Evolutionary conservation across 2,329 filamentous ascomycete species (phyloP), one percentile per base, ranked within the genome.

Genomic region (Orbilia javanica): DNA sequence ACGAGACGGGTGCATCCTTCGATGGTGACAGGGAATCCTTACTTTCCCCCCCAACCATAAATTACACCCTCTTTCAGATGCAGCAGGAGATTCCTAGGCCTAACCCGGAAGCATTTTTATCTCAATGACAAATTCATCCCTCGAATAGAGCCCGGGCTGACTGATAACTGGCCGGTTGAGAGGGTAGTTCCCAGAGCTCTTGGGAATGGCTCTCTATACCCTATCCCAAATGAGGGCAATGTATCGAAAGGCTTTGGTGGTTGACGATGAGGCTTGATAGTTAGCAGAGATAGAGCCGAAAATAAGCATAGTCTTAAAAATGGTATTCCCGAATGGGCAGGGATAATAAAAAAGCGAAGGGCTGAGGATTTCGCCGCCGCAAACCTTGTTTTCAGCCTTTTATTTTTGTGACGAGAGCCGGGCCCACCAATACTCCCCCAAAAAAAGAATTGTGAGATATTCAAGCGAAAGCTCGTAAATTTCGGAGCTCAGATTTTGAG

Each of bases 1-100:
- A 72, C 67, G 62, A 77, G 66, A 55, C 67, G 62, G 67, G 57
- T 72, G 67, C 44, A 55, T 72, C 46, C 66, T 36, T 50, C 44
- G 31, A 66, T 34, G 31, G 20, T 36, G 42, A 57, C 48, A 50
- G 62, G 27, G 44, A 27, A 75, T 64, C 65, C 72, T 66, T 52
- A 50, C 60, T n/a, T n/a, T n/a, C 53, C 48, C 7, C 55, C 53
- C 29, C 5, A 29, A n/a, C 25, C 13, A 27, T 53, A 22, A 22
- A 42, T 29, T 46, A 44, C 8, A 13, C 31, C 31, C n/a, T n/a
- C n/a, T n/a, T n/a, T n/a, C n/a, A n/a, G n/a, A n/a, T n/a, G n/a
- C n/a, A n/a, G n/a, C n/a, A n/a, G n/a, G n/a, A n/a, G n/a, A n/a
- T n/a, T n/a, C n/a, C n/a, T n/a, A n/a, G n/a, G n/a, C n/a, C n/a